Evolutionary conservation across 2,329 filamentous ascomycete genomes (phyloP).

Genomic region (Fusarium subtropicale): DNA sequence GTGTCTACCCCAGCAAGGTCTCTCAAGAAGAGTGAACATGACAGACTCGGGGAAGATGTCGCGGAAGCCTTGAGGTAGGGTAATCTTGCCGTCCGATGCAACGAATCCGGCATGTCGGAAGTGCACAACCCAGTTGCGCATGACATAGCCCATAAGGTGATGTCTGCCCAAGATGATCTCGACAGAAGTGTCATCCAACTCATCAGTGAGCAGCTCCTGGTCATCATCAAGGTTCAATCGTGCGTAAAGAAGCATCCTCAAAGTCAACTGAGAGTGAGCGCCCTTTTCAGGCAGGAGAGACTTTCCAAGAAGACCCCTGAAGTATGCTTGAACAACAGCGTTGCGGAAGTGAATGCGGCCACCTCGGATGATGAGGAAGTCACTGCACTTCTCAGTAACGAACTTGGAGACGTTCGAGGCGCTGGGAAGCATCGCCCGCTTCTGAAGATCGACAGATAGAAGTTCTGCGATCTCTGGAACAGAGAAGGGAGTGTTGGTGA

Average conservation of each 20-base stretch:
- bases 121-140: slow-evolving; percentile 53
- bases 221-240: slow-evolving; percentile 48
- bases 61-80: slow-evolving; percentile 50
- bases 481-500: slow-evolving; percentile 49
- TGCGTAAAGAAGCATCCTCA: slow-evolving; percentile 52
- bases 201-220: slow-evolving; percentile 34
- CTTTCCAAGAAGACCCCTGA: slow-evolving; percentile 51
- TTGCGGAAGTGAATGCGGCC: slow-evolving; percentile 54
- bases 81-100: slow-evolving; percentile 45
- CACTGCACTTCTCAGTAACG: slow-evolving; percentile 33
- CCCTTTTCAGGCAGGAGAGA: slow-evolving; percentile 50
- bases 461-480: slow-evolving; percentile 51
- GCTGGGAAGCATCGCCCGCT: slow-evolving; percentile 8
- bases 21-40: slow-evolving; percentile 53
- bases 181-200: slow-evolving; percentile 40
- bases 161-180: slow-evolving; percentile 46
- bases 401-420: slow-evolving; percentile 35
- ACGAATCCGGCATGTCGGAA: slow-evolving; percentile 51
- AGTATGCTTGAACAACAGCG: slow-evolving; percentile 49
- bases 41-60: slow-evolving; percentile 52
- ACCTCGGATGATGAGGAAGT: slow-evolving; percentile 50
- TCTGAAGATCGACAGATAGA: slow-evolving; percentile 47
- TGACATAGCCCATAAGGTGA: slow-evolving; percentile 51
- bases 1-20: slow-evolving; percentile 49
- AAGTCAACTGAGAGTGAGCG: slow-evolving; percentile 51